Conservation (phyloP, 2,329 filamentous ascomycete species). For the Verticillium nubilum region DNA sequence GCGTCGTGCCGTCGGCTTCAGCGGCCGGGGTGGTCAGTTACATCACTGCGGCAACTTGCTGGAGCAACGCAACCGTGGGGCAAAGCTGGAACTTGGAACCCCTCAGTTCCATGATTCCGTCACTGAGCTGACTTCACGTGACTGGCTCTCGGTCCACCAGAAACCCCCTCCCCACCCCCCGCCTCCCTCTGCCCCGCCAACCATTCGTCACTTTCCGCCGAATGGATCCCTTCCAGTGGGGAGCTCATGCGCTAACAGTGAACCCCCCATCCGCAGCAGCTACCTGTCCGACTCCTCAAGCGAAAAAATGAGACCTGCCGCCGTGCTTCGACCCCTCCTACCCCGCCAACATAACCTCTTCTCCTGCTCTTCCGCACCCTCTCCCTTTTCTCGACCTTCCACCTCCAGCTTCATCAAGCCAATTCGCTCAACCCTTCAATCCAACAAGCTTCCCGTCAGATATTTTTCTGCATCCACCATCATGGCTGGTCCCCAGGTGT, state of each 20-base stretch:
- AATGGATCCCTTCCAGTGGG: conserved; percentile 6
- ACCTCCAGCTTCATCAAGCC: conserved; percentile 14
- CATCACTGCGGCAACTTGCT: neutral
- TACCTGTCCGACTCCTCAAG: conserved; percentile 3
- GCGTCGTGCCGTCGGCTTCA: neutral
- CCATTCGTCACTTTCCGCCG: conserved; percentile 3
- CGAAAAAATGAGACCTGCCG: conserved; percentile 17
- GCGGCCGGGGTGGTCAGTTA: neutral
- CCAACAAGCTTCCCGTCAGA: conserved; percentile 24
- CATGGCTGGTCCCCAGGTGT: conserved; percentile 68
- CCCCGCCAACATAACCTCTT: conserved; percentile 15
- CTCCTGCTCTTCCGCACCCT: conserved; percentile 13
- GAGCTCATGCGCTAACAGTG: conserved; percentile 15
- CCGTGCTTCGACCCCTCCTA: conserved; percentile 16
- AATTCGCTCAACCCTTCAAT: conserved; percentile 10
- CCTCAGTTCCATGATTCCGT: neutral
- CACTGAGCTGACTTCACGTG: conserved; percentile 3
- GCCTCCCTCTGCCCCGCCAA: neutral
- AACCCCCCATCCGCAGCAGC: conserved; percentile 9
- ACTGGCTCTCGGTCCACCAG: neutral
- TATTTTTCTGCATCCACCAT: conserved; percentile 57
- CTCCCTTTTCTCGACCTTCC: conserved; percentile 17
- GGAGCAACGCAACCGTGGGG: neutral
- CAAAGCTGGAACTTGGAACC: neutral
- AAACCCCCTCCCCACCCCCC: neutral